phyloP scores from a whole-genome alignment of 169 alveolate genomes.

The Ichthyophthirius multifiliis region DNA sequence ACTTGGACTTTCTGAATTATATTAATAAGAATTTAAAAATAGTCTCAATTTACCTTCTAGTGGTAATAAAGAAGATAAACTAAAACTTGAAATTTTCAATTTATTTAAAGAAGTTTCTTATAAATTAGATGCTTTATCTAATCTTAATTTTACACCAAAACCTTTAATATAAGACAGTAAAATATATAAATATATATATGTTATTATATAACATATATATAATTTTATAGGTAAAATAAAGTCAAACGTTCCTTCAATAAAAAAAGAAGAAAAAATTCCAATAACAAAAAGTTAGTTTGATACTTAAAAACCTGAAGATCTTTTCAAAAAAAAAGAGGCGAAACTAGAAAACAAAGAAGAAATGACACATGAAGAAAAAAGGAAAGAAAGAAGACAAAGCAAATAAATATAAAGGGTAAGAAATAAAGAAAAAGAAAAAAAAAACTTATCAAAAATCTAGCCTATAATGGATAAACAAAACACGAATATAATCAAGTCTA shows the following conservation, averaged over 20 bases:
- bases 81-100: constrained; percentile 21
- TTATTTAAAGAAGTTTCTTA: constrained; percentile 33
- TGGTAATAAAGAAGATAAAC: constrained; percentile 31
- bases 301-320: neutral
- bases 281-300: neutral
- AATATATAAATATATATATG: too few species aligned
- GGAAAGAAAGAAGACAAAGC: neutral
- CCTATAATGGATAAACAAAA: constrained; percentile 15
- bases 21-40: constrained; percentile 32
- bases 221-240: neutral
- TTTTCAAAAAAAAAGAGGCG: constrained; percentile 2
- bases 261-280: constrained; percentile 16
- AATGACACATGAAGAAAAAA: constrained; percentile 9
- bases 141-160: constrained; percentile 32
- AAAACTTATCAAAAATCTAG: constrained; percentile 3
- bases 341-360: neutral
- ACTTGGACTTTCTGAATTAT: constrained; percentile 34
- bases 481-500: constrained; percentile 3
- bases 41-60: constrained; percentile 23
- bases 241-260: neutral
- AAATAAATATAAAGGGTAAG: neutral
- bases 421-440: constrained; percentile 12
- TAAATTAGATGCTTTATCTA: constrained; percentile 30
- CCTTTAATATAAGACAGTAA: constrained; percentile 10
- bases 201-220: too few species aligned